Evolutionary conservation across 73 alveolate species (phyloP), one percentile per base, ranked within the genome.

Genomic region (Paramecium octaurelia): DNA sequence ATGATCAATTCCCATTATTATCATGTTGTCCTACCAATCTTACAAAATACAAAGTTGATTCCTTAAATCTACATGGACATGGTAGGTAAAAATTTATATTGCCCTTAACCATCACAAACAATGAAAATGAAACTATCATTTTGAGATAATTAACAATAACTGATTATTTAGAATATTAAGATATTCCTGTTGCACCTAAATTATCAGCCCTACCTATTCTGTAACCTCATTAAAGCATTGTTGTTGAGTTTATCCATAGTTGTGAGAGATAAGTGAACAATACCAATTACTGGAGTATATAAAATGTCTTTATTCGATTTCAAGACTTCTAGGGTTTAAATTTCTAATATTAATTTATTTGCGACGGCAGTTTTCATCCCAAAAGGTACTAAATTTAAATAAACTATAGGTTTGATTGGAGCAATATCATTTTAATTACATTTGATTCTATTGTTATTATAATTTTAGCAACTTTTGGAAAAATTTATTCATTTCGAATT

Each of bases 291-390:
- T 80, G 91, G 91, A 44, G 76, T 46, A 12, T 80, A 6, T 20
- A 80, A 46, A 80, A 48, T 48, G 70, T 80, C 24, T 80, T 40
- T 43, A 20, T 80, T 31, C 27, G 48, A 43, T 80, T 80, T 80
- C 21, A 80, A 27, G 73, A 48, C 18, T 80, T 43, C 44, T 34
- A 40, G 12, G 64, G 75, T n/a, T 44, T 80, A n/a, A 10, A 48
- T 43, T 44, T 80, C 57, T 80, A 80, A 80, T 80, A 80, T 48
- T 43, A 80, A 80, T 80, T 80, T 46, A 80, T 80, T 18, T 80
- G 91, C 44, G 75, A 80, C 44, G 18, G 64, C n/a, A 9, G 20
- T 18, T 80, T 43, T 31, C 91, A 80, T 48, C 91, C 91, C 4
- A 44, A 80, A 80, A 80, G 87, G 87, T 73, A 73, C 8, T 36